A percentile compares a stretch with the other conserved stretches of the same genome.
These are phyloP conservation scores for Lactarius akahatsu DNA, from an alignment of 768 basidiomycete genomes.

Conservation along the genomic window DNA sequence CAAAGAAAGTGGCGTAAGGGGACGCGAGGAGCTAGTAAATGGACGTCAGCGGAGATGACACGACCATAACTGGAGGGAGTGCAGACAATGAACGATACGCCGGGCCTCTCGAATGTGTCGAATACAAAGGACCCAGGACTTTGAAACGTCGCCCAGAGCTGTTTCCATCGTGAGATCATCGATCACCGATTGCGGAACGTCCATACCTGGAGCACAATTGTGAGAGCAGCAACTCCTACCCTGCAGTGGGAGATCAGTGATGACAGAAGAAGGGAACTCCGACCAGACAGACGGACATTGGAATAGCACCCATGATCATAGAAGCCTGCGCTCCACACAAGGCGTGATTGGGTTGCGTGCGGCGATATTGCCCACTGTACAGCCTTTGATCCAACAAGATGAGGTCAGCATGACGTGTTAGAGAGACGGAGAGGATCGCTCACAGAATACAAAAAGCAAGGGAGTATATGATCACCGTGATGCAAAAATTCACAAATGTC, in stretches of 20 bases:
- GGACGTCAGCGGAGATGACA: constrained; percentile 17
- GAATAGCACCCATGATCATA: constrained; percentile 51
- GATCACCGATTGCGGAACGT: not conserved
- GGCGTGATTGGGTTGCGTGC: constrained; percentile 32
- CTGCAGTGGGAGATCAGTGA: constrained; percentile 32
- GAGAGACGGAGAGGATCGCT: constrained; percentile 31
- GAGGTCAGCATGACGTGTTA: not conserved
- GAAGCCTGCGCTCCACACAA: constrained; percentile 53
- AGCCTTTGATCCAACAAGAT: constrained; percentile 33
- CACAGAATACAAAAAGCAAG: constrained; percentile 52
- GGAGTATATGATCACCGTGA: constrained; percentile 57
- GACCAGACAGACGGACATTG: constrained; percentile 44
- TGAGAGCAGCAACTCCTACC: constrained; percentile 43
- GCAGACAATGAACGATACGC: constrained; percentile 32
- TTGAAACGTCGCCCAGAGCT: constrained; percentile 43
- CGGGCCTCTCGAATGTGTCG: constrained; percentile 33
- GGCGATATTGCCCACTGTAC: constrained; percentile 36
- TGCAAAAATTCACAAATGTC: constrained; percentile 55
- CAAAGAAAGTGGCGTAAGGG: constrained; percentile 45
- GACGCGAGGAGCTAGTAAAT: constrained; percentile 37
- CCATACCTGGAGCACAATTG: constrained; percentile 43
- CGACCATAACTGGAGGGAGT: not conserved
- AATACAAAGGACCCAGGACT: constrained; percentile 28
- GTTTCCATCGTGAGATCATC: not conserved
- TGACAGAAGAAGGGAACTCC: constrained; percentile 9